Evolutionary conservation across 225 moss, liverwort and hornwort species (phyloP), one percentile per base, ranked within the genome.

Genomic region (Polytrichum commune): DNA sequence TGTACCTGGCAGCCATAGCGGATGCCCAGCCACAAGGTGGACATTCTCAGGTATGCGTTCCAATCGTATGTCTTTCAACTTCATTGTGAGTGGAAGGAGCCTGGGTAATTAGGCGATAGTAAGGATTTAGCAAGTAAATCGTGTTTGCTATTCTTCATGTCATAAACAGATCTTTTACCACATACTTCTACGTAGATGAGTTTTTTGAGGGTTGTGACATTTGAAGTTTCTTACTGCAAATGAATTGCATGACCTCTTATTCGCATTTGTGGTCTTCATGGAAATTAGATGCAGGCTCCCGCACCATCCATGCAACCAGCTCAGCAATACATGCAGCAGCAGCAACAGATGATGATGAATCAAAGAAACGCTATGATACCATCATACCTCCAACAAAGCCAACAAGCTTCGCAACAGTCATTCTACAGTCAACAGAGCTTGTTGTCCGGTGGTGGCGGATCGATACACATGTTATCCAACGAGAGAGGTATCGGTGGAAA

Each of bases 1-100:
- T 86, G 86, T 86, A 86, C 35, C 71, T 86, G 73, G 86, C 86
- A 57, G 86, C 86, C 60, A 86, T 86, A 62, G 86, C 86, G 65
- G 86, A 86, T 76, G 86, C 86, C 33, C 86, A 86, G 63, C 86
- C 86, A 35, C 86, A 83, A 78, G 86, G 85, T 27, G 81, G 67
- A 54, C 83, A 74, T 65, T 80, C 86, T 54, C 86, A 86, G 86
- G 86, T 86, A 79, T 27, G 7, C 46, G 13, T 46, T 46, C 46
- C 46, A 46, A 46, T 46, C 46, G 46, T 46, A 46, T 16, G 16
- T 16, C 46, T 46, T 46, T 46, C 46, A 46, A 16, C 16, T 46
- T 46, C 16, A 46, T 13, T 16, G 46, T 46, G 46, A 46, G 10
- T 46, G 13, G 35, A 13, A 46, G 46, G 46, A 46, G 46, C 46